These are phyloP conservation scores for Blastobotrys attinorum DNA, from an alignment of 805 yeast genomes.

Conservation along the genomic window DNA sequence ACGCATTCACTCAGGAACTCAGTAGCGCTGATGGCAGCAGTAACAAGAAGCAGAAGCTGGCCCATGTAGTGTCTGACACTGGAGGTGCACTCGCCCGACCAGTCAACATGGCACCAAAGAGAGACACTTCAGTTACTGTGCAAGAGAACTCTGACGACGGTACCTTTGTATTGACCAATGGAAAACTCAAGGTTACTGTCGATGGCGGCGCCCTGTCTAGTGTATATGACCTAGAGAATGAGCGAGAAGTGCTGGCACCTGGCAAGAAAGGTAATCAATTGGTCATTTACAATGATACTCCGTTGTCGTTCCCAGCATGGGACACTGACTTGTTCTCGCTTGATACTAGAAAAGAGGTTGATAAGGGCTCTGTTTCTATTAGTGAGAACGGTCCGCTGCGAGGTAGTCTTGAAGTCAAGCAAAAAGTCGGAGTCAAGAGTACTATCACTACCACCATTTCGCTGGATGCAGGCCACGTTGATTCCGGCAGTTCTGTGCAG, in stretches of 20 bases:
- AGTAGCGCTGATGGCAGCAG: constrained; percentile 1
- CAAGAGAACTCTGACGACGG: constrained; percentile 32
- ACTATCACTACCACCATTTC: constrained; percentile 62
- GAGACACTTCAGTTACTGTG: not conserved
- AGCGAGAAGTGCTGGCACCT: constrained; percentile 58
- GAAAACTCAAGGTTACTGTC: constrained; percentile 49
- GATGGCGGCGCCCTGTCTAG: constrained; percentile 57
- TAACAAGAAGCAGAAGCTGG: not conserved
- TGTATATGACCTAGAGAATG: constrained; percentile 49
- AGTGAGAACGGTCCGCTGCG: constrained; percentile 48
- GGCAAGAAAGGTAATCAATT: constrained; percentile 68
- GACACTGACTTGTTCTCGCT: constrained; percentile 89
- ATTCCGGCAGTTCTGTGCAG: constrained; percentile 33
- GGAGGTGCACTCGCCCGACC: not conserved
- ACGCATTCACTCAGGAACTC: not conserved
- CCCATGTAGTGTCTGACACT: not conserved
- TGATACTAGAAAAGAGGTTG: constrained; percentile 53
- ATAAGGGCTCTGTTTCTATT: constrained; percentile 33
- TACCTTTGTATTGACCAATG: constrained; percentile 49
- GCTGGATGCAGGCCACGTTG: constrained; percentile 27
- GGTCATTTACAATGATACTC: constrained; percentile 81
- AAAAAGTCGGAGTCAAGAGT: constrained; percentile 50
- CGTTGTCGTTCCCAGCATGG: constrained; percentile 93
- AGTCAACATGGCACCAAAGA: not conserved
- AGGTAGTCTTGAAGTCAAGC: constrained; percentile 54